phyloP scores from a whole-genome alignment of 768 basidiomycete species.

The Tephrocybe sp. region DNA sequence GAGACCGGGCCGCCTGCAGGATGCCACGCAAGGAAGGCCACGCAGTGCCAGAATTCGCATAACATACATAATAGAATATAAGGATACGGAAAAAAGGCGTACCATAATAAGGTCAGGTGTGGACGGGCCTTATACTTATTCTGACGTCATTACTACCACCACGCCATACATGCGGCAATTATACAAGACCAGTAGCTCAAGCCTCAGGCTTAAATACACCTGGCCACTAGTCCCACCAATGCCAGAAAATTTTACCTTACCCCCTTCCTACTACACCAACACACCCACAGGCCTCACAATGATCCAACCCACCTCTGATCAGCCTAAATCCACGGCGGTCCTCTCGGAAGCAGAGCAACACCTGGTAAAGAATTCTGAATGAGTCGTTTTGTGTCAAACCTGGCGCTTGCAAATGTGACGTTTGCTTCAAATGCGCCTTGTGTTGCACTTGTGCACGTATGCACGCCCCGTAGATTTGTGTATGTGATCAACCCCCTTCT shows the following conservation, averaged over 20 bases:
- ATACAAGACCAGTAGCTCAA: no score
- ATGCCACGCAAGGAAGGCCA: not conserved
- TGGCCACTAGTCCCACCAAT: no score
- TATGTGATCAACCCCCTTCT: no score
- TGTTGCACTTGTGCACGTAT: not conserved
- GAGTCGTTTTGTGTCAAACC: no score
- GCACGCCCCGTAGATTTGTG: no score
- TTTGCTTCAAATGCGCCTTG: not conserved
- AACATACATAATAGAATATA: not conserved
- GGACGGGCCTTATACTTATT: not conserved
- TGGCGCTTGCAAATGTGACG: no score
- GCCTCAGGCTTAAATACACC: not conserved
- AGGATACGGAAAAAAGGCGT: not conserved
- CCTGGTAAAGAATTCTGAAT: not conserved
- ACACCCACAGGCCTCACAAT: not conserved
- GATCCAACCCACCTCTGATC: not conserved
- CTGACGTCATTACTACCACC: not conserved
- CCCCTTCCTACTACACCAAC: no score
- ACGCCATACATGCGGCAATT: no score
- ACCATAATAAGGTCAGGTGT: not conserved
- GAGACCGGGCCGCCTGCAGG: slow-evolving; percentile 6
- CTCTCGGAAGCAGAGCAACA: not conserved
- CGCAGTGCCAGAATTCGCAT: no score
- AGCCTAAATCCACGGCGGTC: not conserved
- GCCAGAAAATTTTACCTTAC: no score